Evolutionary conservation across 106 monocot genomes (phyloP).

Genomic region (Phalaenopsis equestris): DNA sequence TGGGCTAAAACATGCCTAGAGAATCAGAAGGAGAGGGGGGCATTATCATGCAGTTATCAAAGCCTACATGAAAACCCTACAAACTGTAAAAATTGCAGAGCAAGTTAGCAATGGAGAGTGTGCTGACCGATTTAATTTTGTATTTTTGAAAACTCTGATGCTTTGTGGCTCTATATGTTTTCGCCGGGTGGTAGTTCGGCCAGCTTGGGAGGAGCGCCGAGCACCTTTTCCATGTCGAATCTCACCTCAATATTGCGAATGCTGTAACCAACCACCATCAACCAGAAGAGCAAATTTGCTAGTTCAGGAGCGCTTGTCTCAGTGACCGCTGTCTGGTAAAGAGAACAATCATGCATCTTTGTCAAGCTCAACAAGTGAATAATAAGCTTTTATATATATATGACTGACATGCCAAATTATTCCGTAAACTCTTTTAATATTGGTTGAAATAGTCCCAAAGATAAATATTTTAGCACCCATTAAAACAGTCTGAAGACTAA

Average conservation of each 20-base stretch:
- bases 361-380: background rate
- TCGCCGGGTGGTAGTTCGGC: slow-evolving; percentile 86
- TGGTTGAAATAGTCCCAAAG: no score
- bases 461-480: no score
- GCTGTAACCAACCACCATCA: slow-evolving; percentile 96
- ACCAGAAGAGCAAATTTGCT: slow-evolving; percentile 76
- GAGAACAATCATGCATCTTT: slow-evolving; percentile 1
- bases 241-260: slow-evolving; percentile 93
- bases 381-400: background rate
- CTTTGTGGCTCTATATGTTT: slow-evolving; percentile 21
- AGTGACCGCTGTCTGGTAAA: slow-evolving; percentile 42
- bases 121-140: background rate
- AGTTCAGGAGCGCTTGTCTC: slow-evolving; percentile 69
- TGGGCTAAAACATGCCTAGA: background rate
- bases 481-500: no score
- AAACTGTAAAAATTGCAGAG: background rate
- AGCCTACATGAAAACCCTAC: background rate
- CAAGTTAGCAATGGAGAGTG: background rate
- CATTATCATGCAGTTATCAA: background rate
- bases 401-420: no score
- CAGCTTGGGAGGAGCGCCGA: slow-evolving; percentile 70
- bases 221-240: slow-evolving; percentile 89
- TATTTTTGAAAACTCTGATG: background rate
- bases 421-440: no score
- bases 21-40: background rate